Conservation (phyloP, 768 basidiomycete species). For the Punctularia strigosozonata region DNA sequence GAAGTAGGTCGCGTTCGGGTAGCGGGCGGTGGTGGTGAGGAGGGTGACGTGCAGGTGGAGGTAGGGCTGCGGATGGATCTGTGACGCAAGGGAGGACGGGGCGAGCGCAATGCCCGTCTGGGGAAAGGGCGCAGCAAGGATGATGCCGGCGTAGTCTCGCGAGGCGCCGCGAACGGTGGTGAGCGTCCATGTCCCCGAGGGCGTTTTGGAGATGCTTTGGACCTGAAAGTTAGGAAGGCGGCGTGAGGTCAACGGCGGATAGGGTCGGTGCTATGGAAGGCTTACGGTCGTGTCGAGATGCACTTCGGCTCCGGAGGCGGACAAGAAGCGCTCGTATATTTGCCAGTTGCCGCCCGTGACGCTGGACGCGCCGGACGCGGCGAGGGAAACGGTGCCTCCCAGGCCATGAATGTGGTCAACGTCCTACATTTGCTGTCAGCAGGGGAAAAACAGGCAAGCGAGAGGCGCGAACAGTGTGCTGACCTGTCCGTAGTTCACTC, state of each 20-base stretch:
- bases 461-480: not conserved
- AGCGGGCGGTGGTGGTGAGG: constrained; percentile 61
- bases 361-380: constrained; percentile 50
- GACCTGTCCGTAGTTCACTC: constrained; percentile 80
- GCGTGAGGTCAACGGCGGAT: too few species aligned
- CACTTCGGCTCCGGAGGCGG: constrained; percentile 55
- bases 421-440: too few species aligned
- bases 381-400: constrained; percentile 61
- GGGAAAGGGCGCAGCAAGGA: constrained; percentile 83
- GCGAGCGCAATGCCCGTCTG: constrained; percentile 45
- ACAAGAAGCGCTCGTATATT: constrained; percentile 75
- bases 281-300: constrained; percentile 59
- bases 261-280: constrained; percentile 1
- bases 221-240: too few species aligned
- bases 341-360: constrained; percentile 75
- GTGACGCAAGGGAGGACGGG: constrained; percentile 33
- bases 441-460: too few species aligned
- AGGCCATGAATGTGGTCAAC: constrained; percentile 65
- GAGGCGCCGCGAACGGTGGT: constrained; percentile 13
- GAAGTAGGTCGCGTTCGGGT: constrained; percentile 60
- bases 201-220: too few species aligned
- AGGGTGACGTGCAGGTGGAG: constrained; percentile 83
- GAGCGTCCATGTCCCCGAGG: too few species aligned
- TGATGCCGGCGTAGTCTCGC: constrained; percentile 51
- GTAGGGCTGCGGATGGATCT: constrained; percentile 64